These are phyloP conservation scores for Carpinus viminea DNA, from an alignment of 306 rosid species.

Conservation along the genomic window DNA sequence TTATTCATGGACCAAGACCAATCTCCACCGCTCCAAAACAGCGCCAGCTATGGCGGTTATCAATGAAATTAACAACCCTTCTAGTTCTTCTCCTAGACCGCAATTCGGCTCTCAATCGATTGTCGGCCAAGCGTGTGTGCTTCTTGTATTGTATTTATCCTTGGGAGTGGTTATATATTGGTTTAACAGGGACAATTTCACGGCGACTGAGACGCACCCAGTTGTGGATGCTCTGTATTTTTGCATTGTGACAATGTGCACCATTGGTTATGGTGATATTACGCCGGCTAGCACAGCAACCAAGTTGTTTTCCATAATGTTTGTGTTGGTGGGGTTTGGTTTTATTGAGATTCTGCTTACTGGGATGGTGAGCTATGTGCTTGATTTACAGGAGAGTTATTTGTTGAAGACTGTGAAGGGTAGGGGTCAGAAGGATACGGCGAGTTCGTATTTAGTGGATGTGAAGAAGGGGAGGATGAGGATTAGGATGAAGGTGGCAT, in stretches of 20 bases:
- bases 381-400: constrained; percentile 89
- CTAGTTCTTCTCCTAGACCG: constrained; percentile 43
- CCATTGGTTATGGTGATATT: constrained; percentile 94
- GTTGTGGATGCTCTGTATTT: constrained; percentile 88
- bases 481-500: constrained; percentile 91
- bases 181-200: constrained; percentile 61
- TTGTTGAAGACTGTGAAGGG: constrained; percentile 58
- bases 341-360: constrained; percentile 81
- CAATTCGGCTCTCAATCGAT: constrained; percentile 54
- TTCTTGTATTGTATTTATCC: constrained; percentile 61
- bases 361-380: constrained; percentile 91
- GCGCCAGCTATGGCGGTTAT: constrained; percentile 92
- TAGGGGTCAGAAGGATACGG: constrained; percentile 49
- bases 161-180: constrained; percentile 79
- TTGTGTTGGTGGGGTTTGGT: constrained; percentile 93
- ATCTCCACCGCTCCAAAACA: constrained; percentile 84
- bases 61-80: constrained; percentile 36
- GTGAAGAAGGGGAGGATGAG: constrained; percentile 98
- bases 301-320: constrained; percentile 74
- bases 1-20: constrained; percentile 47
- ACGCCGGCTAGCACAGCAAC: constrained; percentile 73
- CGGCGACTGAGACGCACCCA: constrained; percentile 68
- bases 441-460: constrained; percentile 68
- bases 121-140: constrained; percentile 62
- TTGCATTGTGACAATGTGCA: constrained; percentile 96